Evolutionary conservation across 2,329 filamentous ascomycete species (phyloP), one percentile per base, ranked within the genome.

Genomic region (Teratosphaeria viscida): DNA sequence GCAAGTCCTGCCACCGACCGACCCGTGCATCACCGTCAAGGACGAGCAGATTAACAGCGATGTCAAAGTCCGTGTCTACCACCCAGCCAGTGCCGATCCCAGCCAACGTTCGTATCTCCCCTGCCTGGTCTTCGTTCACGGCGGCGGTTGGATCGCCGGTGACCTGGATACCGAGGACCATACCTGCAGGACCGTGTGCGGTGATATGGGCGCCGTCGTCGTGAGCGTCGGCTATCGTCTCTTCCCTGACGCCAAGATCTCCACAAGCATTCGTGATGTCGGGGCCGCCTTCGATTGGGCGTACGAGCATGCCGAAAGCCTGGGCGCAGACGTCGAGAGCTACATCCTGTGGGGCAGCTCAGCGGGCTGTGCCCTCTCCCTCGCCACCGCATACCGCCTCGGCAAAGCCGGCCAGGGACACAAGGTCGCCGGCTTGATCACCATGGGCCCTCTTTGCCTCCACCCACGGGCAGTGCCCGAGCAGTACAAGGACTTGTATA

Each of bases 241-340:
- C 60, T 56, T 63, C 59, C 3, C 60, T 68, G 5, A 59, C 7
- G 55, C 23, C 19, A 43, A 34, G 12, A 16, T 37, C 29, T 78
- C 78, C 5, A 70, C 70, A 1, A 73, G 75, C 27, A 67, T 76
- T 16, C 66, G 77, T 34, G 78, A 80, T 62, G 78, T 60, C 35
- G 54, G 67, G 61, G 65, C 64, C 11, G 61, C 65, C 11, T 68
- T 67, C 57, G 68, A 75, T 69, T 80, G 76, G 76, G 73, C 75
- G 58, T 12, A 62, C 55, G 59, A 61, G 32, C 66, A 68, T 56
- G 66, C 66, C 49, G 58, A 64, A 3, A 61, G 62, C 54, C 65
- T 67, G 57, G 59, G 59, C 14, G 65, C 62, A 37, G 64, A 67
- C 55, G 32, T 56, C 2, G 61, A 57, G 47, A 67, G 61, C 49